Evolutionary conservation across 371 early-diverging fungal species (phyloP).

Genomic region (Lichtheimia ornata): DNA sequence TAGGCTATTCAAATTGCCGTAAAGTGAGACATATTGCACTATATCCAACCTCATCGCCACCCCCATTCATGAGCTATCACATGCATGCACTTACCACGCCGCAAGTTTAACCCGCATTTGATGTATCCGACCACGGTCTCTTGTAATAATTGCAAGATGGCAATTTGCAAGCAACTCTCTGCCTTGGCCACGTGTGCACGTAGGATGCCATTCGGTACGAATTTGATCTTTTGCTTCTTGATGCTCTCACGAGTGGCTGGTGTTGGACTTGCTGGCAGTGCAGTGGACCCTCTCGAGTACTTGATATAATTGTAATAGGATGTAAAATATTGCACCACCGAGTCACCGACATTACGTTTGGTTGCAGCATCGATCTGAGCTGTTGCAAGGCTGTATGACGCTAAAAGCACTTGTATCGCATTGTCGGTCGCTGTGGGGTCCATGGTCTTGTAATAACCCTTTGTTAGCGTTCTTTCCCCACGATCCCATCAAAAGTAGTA

Average conservation of each 20-base stretch:
- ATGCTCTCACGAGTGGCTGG: conserved; percentile 39
- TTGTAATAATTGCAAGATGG: conserved; percentile 60
- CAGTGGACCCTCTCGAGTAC: conserved; percentile 34
- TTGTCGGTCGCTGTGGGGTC: conserved; percentile 54
- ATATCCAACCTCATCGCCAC: background rate
- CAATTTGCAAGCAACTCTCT: conserved; percentile 61
- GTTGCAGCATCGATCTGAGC: conserved; percentile 65
- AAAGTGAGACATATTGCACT: conserved; percentile 1
- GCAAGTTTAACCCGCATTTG: conserved; percentile 64
- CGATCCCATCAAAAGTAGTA: background rate
- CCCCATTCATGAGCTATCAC: background rate
- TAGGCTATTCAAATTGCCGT: conserved; percentile 34
- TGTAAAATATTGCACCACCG: conserved; percentile 41
- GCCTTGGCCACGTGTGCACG: conserved; percentile 64
- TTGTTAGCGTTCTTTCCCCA: background rate
- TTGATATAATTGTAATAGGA: conserved; percentile 49
- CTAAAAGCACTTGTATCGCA: conserved; percentile 55
- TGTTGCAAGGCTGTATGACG: conserved; percentile 53
- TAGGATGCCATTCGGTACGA: conserved; percentile 62
- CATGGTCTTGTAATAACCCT: background rate
- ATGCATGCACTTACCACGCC: conserved; percentile 49
- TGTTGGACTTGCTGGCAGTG: conserved; percentile 39
- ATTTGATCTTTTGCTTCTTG: conserved; percentile 30
- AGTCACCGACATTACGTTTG: conserved; percentile 51
- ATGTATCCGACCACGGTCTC: conserved; percentile 64